Conservation (phyloP, 2,329 filamentous ascomycete species). For the Arthrobotrys entomopaga region DNA sequence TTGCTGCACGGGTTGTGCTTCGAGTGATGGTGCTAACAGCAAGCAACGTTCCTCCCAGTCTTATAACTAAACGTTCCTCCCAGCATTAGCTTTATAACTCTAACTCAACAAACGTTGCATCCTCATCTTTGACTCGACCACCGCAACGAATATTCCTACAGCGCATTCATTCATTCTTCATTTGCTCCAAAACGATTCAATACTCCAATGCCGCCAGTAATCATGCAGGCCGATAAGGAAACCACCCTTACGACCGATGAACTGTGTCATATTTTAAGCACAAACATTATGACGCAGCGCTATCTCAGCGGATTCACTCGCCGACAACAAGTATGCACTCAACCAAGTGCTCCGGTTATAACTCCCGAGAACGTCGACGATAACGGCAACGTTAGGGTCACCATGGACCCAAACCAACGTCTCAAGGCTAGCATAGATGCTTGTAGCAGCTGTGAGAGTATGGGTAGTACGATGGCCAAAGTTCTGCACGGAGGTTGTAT, state of each 20-base stretch:
- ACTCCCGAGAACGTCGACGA: constrained; percentile 25
- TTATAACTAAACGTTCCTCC: too few species aligned
- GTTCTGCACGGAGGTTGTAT: constrained; percentile 42
- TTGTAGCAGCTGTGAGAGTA: constrained; percentile 37
- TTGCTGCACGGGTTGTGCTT: too few species aligned
- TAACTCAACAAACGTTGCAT: too few species aligned
- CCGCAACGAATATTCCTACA: too few species aligned
- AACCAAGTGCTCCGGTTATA: constrained; percentile 3
- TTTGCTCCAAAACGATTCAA: neutral
- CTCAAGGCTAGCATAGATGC: constrained; percentile 6
- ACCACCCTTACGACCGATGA: neutral
- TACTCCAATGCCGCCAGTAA: neutral
- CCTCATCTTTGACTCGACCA: too few species aligned
- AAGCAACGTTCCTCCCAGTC: too few species aligned
- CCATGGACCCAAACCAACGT: constrained; percentile 20
- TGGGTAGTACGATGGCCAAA: constrained; percentile 25
- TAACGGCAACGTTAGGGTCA: constrained; percentile 16
- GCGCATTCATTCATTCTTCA: too few species aligned
- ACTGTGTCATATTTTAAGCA: neutral
- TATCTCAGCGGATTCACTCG: neutral
- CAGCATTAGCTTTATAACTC: too few species aligned
- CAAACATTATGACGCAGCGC: constrained; percentile 10
- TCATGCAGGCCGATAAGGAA: neutral
- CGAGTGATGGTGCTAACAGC: too few species aligned
- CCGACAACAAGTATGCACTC: constrained; percentile 33